Conservation (phyloP, 2,329 filamentous ascomycete genomes). For the Alternaria arbusti region DNA sequence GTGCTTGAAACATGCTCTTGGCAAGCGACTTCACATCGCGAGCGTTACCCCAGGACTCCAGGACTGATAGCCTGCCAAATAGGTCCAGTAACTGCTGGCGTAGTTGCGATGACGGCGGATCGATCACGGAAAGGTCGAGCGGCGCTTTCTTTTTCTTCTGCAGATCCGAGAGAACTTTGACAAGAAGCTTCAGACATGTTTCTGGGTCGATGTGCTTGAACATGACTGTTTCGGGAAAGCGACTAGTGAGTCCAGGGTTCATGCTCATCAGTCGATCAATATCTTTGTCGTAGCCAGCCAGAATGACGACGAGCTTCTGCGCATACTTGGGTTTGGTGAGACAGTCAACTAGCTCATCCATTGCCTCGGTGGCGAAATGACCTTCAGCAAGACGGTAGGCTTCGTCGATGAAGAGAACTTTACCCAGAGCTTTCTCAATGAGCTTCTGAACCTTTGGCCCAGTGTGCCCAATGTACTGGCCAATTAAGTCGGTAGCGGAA, state of each 20-base stretch:
- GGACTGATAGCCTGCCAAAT: constrained; percentile 52
- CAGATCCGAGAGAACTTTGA: constrained; percentile 35
- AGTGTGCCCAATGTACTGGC: constrained; percentile 72
- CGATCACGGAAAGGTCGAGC: constrained; percentile 35
- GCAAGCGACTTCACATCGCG: constrained; percentile 65
- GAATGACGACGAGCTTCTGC: constrained; percentile 68
- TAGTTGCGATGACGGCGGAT: constrained; percentile 22
- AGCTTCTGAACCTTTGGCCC: constrained; percentile 68
- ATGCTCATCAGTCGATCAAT: constrained; percentile 68
- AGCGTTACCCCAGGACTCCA: constrained; percentile 67
- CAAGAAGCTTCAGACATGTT: constrained; percentile 49
- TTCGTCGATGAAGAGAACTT: constrained; percentile 75
- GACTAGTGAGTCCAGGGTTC: constrained; percentile 68
- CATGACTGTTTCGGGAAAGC: constrained; percentile 67
- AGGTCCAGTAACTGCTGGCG: constrained; percentile 24
- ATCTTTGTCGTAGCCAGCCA: constrained; percentile 72
- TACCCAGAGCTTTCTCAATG: constrained; percentile 68
- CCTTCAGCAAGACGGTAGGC: constrained; percentile 70
- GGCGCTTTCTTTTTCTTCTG: constrained; percentile 34
- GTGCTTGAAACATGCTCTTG: constrained; percentile 55
- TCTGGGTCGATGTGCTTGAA: constrained; percentile 55
- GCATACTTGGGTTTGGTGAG: constrained; percentile 64
- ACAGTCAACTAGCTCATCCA: constrained; percentile 60
- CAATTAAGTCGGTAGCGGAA: constrained; percentile 73
- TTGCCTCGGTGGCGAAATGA: constrained; percentile 62